Base-by-base conservation (phyloP, 768 basidiomycete species). In the Boletus fagicola region DNA sequence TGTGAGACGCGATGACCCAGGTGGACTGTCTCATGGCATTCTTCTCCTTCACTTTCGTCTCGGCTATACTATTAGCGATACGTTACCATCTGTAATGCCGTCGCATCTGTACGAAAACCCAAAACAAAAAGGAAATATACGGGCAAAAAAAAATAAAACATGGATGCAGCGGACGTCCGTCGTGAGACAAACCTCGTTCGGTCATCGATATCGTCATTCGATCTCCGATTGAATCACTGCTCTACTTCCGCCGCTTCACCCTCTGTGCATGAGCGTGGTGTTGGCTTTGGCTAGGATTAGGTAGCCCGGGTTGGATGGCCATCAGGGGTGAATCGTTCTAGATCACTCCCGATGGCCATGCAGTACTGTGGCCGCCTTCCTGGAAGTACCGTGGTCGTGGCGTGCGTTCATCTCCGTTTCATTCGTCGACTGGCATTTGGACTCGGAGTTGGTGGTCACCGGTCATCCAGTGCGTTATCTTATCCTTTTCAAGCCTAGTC, bases 31-130 rank as follows among this genome's bases (percentile, higher is more conserved):
- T 24, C 18, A n/a, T n/a, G n/a, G n/a, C 13, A 9, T 35, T 20
- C 24, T 22, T n/a, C 48, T 15, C 24, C 39, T 36, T 31, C n/a
- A 5, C 48, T 11, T 42, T 58, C n/a, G 33, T 51, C 28, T 20
- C 28, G 31, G 20, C 33, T 31, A 59, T 44, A 40, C 24, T 24
- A 53, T 63, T 53, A 46, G 48, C 18, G 47, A 53, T 49, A 62
- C 35, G 22, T 53, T 59, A 56, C 49, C 54, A 48, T 18, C 39
- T 65, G 58, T 64, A 52, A 55, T 64, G 36, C n/a, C 16, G 9
- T 28, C 24, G 31, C 40, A 9, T 7, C 33, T 26, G 56, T 44
- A 54, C 24, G 48, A 20, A 47, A 59, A 22, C 12, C 62, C 22
- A 49, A 64, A 64, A 26, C 31, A 57, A 39, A 18, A 59, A 22